Evolutionary conservation across 352 stramenopile species (phyloP).

Genomic region (Plasmopara viticola): DNA sequence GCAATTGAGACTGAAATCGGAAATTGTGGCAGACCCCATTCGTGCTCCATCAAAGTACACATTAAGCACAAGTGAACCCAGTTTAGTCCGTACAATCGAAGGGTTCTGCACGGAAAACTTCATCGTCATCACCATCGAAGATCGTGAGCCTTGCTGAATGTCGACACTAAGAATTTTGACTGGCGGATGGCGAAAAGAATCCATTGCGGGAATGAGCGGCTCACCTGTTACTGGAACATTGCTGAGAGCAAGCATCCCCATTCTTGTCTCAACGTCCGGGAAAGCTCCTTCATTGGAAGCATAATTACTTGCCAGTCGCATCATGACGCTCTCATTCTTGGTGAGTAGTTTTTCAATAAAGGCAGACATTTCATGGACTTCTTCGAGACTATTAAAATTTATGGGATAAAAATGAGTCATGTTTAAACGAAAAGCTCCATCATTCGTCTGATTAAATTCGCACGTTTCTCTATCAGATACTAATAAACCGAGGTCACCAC

Average conservation of each 20-base stretch:
- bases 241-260: constrained; percentile 60
- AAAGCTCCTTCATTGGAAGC: constrained; percentile 46
- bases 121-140: constrained; percentile 61
- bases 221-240: constrained; percentile 55
- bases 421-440: constrained; percentile 59
- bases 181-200: constrained; percentile 57
- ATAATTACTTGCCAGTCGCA: constrained; percentile 38
- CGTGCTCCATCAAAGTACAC: constrained; percentile 37
- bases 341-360: constrained; percentile 62
- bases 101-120: constrained; percentile 64
- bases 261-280: constrained; percentile 59
- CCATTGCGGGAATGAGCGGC: constrained; percentile 54
- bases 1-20: constrained; percentile 60
- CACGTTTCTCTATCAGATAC: constrained; percentile 47
- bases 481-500: constrained; percentile 38
- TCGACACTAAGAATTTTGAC: constrained; percentile 59
- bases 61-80: constrained; percentile 48
- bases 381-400: constrained; percentile 29
- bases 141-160: constrained; percentile 42
- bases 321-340: constrained; percentile 48
- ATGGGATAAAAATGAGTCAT: constrained; percentile 69
- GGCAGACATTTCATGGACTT: constrained; percentile 40
- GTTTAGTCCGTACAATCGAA: constrained; percentile 53
- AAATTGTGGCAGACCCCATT: constrained; percentile 59
- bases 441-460: constrained; percentile 53